phyloP scores from a whole-genome alignment of 208 protist genomes.

The Trypanosoma brucei region DNA sequence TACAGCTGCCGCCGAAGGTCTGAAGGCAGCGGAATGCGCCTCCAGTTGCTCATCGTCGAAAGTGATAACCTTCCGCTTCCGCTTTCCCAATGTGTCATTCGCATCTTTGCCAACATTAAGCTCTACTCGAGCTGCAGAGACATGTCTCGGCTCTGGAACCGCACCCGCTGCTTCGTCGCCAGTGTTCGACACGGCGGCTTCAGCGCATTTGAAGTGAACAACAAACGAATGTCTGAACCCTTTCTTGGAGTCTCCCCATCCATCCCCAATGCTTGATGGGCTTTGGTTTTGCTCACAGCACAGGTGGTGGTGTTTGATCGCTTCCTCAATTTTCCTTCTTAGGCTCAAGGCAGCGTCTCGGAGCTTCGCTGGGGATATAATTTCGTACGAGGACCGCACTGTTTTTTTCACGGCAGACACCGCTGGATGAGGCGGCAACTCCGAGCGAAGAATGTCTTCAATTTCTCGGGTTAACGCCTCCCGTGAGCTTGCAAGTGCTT shows the following conservation, averaged over 20 bases:
- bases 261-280: too few relatives aligned
- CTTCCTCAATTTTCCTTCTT: constrained; percentile 5
- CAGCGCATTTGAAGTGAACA: constrained; percentile 8
- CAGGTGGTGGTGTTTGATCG: neutral
- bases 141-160: too few relatives aligned
- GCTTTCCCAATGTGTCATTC: neutral
- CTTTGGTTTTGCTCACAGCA: too few relatives aligned
- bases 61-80: constrained; percentile 18
- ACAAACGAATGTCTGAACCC: neutral
- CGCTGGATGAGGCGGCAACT: constrained; percentile 10
- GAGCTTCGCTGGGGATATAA: constrained; percentile 6
- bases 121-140: too few relatives aligned
- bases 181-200: neutral
- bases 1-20: neutral
- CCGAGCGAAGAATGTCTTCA: constrained; percentile 1
- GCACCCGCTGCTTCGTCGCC: too few relatives aligned
- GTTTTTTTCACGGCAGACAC: neutral
- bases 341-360: constrained; percentile 1
- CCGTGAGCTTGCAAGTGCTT: constrained; percentile 2
- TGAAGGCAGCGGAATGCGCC: neutral
- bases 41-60: constrained; percentile 20
- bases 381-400: neutral
- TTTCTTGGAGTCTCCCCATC: too few relatives aligned
- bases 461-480: neutral
- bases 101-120: neutral